Evolutionary conservation across 2,329 filamentous ascomycete species (phyloP), one percentile per base, ranked within the genome.

Genomic region (Hypomyces perniciosus): DNA sequence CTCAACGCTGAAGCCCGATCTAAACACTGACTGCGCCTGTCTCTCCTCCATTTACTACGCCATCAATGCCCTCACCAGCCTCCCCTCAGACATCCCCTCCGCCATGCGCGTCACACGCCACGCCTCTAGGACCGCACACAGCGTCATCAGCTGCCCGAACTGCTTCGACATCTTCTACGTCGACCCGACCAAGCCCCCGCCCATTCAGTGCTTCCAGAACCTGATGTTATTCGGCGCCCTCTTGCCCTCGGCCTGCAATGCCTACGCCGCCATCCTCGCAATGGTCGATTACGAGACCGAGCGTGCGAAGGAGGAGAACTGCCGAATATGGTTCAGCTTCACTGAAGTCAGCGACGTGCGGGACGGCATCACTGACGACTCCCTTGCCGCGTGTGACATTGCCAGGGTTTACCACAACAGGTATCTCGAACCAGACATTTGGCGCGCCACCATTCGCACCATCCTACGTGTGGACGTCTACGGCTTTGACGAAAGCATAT

Each of bases 171-270:
- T 68, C 33, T 50, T 69, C 31, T 42, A 70, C 12, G 59, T 67
- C 6, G 68, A 73, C 5, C 57, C 65, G 1, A 56, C 57, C 28
- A 56, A 64, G 30, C 62, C 66, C 1, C 67, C 70, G 1, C 68
- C 73, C 26, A 72, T 81, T 46, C 73, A 78, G 46, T 58, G 70
- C 30, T 78, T 80, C 54, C 81, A 84, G 61, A 82, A 74, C 59
- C 69, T 77, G 45, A 83, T 83, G 79, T 70, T 81, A 47, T 67
- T 84, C 4, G 78, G 74, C 6, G 75, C 79, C 2, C 71, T 84
- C 30, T 67, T 84, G 4, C 79, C 80, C 2, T 77, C 78, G 7
- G 73, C 80, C 41, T 79, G 76, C 48, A 76, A 81, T 60, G 76
- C 78, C 6, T 84, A 84, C 67, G 72, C 71, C 49, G 67, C 65